Evolutionary conservation across 306 rosid genomes (phyloP), one percentile per base, ranked within the genome.

Genomic region (Albizia julibrissin): DNA sequence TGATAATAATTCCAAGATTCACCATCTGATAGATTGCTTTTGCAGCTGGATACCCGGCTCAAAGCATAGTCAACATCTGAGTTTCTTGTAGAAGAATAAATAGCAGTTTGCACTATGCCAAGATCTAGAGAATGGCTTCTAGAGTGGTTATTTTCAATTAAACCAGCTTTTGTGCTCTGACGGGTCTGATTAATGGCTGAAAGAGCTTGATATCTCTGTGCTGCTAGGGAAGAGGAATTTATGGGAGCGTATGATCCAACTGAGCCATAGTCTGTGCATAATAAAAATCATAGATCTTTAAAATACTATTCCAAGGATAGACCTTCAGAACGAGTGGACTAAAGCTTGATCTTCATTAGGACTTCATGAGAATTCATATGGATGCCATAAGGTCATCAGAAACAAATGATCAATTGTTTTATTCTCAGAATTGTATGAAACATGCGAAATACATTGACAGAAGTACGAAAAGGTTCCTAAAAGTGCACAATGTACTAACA

Each of bases 121-220:
- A 90, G 59, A 82, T 92, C 94, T 58, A 88, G 21, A 79, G 98
- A 91, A 37, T 84, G 90, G 59, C 79, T 69, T 78, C 90, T 87
- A 77, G 91, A 85, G 78, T 84, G 95, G 59, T 29, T 58, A 74
- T 76, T 39, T 58, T 84, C 90, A 79, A 66, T 14, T 65, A 83
- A 75, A 83, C 87, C 70, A 21, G 79, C 9, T 78, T 67, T 83
- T 71, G 90, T 82, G 68, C 54, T 80, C 12, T 89, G 77, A 76
- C 91, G 87, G 58, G 82, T 52, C 79, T 91, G 89, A 76, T 93
- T 96, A 74, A 93, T 88, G 77, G 83, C 75, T 40, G 94, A 54
- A 75, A 96, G 98, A 70, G 99, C 97, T 75, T 91, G 98, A 87
- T 86, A 93, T 72, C 94, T 84, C 82, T 93, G 98, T 43, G 89